Conservation (phyloP, 192 early-diverging fungal genomes). For the Gigaspora rosea region DNA sequence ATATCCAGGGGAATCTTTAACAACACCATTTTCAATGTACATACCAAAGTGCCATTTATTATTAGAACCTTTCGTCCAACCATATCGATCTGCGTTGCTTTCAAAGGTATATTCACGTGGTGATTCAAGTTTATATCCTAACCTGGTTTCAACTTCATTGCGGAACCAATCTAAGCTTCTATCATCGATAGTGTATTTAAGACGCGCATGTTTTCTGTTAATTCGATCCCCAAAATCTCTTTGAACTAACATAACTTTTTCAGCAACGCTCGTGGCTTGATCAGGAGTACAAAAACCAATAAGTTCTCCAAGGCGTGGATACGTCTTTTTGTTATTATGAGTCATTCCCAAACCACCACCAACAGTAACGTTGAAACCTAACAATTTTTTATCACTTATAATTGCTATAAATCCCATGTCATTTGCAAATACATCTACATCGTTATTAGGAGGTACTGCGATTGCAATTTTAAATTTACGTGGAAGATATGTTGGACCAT, state of each 20-base stretch:
- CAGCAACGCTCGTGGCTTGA: slow-evolving; percentile 76
- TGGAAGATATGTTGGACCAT: slow-evolving; percentile 90
- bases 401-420: slow-evolving; percentile 95
- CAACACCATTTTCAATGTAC: slow-evolving; percentile 90
- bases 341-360: slow-evolving; percentile 99
- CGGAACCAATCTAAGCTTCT: slow-evolving; percentile 91
- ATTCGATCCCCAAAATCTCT: slow-evolving; percentile 94
- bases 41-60: slow-evolving; percentile 81
- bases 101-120: slow-evolving; percentile 77
- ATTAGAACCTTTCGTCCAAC: slow-evolving; percentile 77
- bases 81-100: slow-evolving; percentile 92
- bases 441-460: slow-evolving; percentile 94
- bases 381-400: slow-evolving; percentile 70
- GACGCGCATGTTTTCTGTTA: slow-evolving; percentile 97
- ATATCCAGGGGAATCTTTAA: slow-evolving; percentile 77
- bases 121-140: slow-evolving; percentile 72
- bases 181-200: slow-evolving; percentile 99
- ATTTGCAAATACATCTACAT: slow-evolving; percentile 95
- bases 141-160: slow-evolving; percentile 76
- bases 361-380: slow-evolving; percentile 93
- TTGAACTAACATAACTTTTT: slow-evolving; percentile 91
- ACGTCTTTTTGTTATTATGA: slow-evolving; percentile 97
- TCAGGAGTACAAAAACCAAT: slow-evolving; percentile 83
- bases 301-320: slow-evolving; percentile 78
- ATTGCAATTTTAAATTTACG: slow-evolving; percentile 97